Evolutionary conservation across 2,329 filamentous ascomycete species (phyloP).

Genomic region (Aureobasidium lini): DNA sequence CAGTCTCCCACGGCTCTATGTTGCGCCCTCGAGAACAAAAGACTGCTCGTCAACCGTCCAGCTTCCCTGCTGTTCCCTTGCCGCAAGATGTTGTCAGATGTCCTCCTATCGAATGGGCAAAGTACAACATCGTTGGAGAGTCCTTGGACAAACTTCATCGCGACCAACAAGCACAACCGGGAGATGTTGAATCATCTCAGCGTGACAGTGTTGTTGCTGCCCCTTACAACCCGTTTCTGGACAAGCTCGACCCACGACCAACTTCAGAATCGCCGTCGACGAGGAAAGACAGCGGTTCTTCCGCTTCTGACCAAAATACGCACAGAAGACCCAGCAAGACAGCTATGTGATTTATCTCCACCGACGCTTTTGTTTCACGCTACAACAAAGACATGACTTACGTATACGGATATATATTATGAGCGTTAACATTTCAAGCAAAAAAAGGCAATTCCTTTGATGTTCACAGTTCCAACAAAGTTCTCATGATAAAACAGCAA

Average conservation of each 20-base stretch:
- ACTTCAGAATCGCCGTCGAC: neutral
- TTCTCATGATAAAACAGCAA: neutral
- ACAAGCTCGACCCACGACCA: slow-evolving; percentile 37
- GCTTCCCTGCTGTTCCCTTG: slow-evolving; percentile 61
- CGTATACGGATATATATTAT: slow-evolving; percentile 1
- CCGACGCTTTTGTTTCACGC: neutral
- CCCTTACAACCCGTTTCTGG: slow-evolving; percentile 53
- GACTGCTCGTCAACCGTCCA: neutral
- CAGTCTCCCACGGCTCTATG: neutral
- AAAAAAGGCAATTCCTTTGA: neutral
- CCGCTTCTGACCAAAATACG: neutral
- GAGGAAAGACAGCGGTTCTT: slow-evolving; percentile 17
- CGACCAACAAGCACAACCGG: slow-evolving; percentile 64
- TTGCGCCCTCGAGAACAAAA: slow-evolving; percentile 15
- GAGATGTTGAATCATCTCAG: slow-evolving; percentile 22
- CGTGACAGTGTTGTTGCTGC: slow-evolving; percentile 48
- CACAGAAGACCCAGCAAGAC: neutral
- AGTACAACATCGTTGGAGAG: slow-evolving; percentile 84
- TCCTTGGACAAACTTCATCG: slow-evolving; percentile 77
- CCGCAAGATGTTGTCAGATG: slow-evolving; percentile 78
- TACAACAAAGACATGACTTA: slow-evolving; percentile 11
- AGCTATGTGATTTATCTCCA: neutral
- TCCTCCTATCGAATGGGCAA: slow-evolving; percentile 88
- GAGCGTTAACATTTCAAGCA: neutral
- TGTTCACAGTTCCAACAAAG: neutral